Percentiles rank a stretch among this genome's conserved stretches.
Evolutionary conservation across 2,329 filamentous ascomycete species (phyloP).

Genomic region (Fusarium sp.): DNA sequence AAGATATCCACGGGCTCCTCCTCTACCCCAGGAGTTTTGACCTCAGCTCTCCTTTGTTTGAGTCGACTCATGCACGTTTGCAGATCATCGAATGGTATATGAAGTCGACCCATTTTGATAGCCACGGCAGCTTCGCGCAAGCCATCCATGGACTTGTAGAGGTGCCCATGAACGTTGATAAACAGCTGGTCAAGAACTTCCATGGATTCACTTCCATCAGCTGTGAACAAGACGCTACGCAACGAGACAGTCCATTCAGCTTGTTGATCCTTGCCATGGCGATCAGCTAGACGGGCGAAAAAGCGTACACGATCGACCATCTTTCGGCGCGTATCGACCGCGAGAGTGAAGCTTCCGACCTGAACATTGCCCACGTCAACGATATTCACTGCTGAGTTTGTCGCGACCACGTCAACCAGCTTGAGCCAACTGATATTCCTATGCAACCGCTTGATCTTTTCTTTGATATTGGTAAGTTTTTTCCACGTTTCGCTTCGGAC

Average conservation of each 20-base stretch:
- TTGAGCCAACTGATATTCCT: slow-evolving; percentile 87
- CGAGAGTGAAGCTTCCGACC: slow-evolving; percentile 83
- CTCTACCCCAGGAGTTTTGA: slow-evolving; percentile 47
- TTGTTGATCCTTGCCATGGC: slow-evolving; percentile 68
- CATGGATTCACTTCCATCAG: slow-evolving; percentile 82
- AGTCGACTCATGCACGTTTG: slow-evolving; percentile 68
- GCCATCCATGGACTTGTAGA: slow-evolving; percentile 86
- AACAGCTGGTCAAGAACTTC: slow-evolving; percentile 90
- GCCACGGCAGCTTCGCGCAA: slow-evolving; percentile 90
- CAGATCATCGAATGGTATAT: slow-evolving; percentile 90
- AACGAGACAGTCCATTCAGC: slow-evolving; percentile 94
- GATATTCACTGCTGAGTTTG: slow-evolving; percentile 79
- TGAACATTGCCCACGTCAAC: slow-evolving; percentile 86
- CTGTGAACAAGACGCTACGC: slow-evolving; percentile 87
- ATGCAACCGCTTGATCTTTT: slow-evolving; percentile 86
- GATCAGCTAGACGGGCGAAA: slow-evolving; percentile 78
- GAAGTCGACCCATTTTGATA: slow-evolving; percentile 88
- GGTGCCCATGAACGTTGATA: slow-evolving; percentile 88
- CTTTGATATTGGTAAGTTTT: slow-evolving; percentile 79
- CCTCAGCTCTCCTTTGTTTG: slow-evolving; percentile 55
- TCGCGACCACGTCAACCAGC: slow-evolving; percentile 87
- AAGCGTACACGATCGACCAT: slow-evolving; percentile 90
- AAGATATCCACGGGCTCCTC: slow-evolving; percentile 69
- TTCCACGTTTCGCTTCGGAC: slow-evolving; percentile 81
- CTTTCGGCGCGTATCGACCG: slow-evolving; percentile 90